Evolutionary conservation across 1,284 basidiomycete genomes (phyloP).

Genomic region (Veloporphyrellus conicus): DNA sequence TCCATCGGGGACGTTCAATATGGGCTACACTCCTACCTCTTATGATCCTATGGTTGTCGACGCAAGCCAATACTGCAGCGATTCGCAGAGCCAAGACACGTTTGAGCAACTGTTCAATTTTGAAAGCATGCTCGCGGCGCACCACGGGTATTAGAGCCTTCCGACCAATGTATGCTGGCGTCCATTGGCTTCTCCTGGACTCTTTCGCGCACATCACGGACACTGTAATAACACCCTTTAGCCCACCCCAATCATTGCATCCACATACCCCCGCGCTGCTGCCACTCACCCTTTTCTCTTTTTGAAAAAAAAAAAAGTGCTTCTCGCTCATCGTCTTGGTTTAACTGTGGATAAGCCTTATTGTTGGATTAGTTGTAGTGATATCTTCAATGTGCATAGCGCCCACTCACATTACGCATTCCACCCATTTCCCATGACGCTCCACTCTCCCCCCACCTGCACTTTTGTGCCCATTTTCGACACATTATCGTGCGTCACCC

Average conservation of each 20-base stretch:
- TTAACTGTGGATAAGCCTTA: conserved; percentile 34
- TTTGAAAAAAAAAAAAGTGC: conserved; percentile 17
- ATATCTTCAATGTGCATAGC: conserved; percentile 32
- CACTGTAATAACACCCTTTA: conserved; percentile 29
- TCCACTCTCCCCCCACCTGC: not conserved
- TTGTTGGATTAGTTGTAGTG: conserved; percentile 37
- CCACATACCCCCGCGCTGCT: conserved; percentile 31
- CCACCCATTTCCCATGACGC: conserved; percentile 8
- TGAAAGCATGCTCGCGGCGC: conserved; percentile 29
- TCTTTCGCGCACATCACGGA: conserved; percentile 24
- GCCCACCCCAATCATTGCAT: conserved; percentile 22
- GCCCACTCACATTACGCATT: conserved; percentile 22
- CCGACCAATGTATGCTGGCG: conserved; percentile 36
- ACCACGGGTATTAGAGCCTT: conserved; percentile 32
- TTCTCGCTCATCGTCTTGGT: conserved; percentile 20
- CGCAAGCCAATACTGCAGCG: conserved; percentile 24
- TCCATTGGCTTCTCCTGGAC: conserved; percentile 33
- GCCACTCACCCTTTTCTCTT: conserved; percentile 19
- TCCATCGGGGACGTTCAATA: conserved; percentile 13
- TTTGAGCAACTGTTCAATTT: conserved; percentile 35
- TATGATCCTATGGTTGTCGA: conserved; percentile 31
- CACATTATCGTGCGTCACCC: conserved; percentile 25
- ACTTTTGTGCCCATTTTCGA: conserved; percentile 8
- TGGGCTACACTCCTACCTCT: conserved; percentile 20
- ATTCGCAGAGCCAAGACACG: conserved; percentile 27